Base-by-base conservation (phyloP, 768 basidiomycete species). In the Lactarius hengduanensis region DNA sequence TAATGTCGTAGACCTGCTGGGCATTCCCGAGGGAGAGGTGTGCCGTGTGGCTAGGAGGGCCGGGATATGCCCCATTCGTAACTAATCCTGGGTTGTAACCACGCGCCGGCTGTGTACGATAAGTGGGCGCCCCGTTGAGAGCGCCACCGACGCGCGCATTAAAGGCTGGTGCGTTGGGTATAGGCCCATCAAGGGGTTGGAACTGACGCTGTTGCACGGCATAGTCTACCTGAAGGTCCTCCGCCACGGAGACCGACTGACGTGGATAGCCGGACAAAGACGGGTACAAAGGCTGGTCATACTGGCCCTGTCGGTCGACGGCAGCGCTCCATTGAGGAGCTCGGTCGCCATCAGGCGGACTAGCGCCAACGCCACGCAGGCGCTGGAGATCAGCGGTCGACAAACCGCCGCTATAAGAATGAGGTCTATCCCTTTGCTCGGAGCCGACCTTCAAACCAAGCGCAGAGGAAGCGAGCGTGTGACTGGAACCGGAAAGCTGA, bases 1-100 rank as follows among this genome's bases (percentile, higher is more conserved):
- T 77, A 83, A 92, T 89, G 72, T 91, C 90, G 71, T 91, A 92
- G 61, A 91, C 72, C 72, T 91, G 90, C 71, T 91, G 90, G 34
- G 89, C 83, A 72, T 84, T 89, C 65, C 87, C 88, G 61, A 91
- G 78, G 13, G 89, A 87, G 63, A 91, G 81, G 69, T 89, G 87
- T 18, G 86, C 79, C n/a, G 85, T 82, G 72, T 89, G 86, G 45
- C 80, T 78, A 50, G 89, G 64, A 78, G 80, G 53, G 9, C 71
- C 71, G 22, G 76, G 72, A 65, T 78, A 78, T 40, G 70, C 71
- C 69, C 88, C 79, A 62, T 80, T 77, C 15, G 83, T 80, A 16
- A 85, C 83, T 10, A 73, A 64, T 63, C 82, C 86, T 30, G 84
- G 83, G 73, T 85, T 86, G 69, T 80, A 81, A 32, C 76, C 80